Conservation (phyloP, 176 grass and related monocot genomes). For the Aegilops bicornis region DNA sequence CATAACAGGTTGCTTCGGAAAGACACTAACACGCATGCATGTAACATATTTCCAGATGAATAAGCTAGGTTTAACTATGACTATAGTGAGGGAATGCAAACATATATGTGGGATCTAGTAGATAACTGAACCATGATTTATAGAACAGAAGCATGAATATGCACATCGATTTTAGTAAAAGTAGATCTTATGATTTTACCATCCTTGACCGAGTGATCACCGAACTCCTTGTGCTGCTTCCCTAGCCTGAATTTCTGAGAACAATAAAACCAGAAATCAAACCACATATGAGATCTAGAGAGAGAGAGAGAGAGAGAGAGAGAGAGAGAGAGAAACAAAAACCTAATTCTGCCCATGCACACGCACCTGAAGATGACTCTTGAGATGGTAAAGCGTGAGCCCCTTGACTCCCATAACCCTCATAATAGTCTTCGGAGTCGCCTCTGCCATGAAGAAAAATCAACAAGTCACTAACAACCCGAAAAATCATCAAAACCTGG, state of each 20-base stretch:
- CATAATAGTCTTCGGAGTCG: constrained; percentile 98
- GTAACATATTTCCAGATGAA: not conserved
- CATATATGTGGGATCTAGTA: not conserved
- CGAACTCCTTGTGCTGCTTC: constrained; percentile 97
- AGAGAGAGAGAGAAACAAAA: constrained; percentile 17
- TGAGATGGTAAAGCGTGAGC: constrained; percentile 93
- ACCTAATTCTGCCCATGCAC: constrained; percentile 20
- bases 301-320: not conserved
- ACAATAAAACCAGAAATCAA: constrained; percentile 10
- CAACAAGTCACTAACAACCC: not conserved
- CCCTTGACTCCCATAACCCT: constrained; percentile 99
- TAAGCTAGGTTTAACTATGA: not conserved
- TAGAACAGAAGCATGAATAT: not conserved
- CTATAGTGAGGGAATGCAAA: not conserved
- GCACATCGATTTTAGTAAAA: not conserved
- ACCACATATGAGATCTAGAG: constrained; percentile 5
- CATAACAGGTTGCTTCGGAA: not conserved
- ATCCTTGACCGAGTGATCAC: constrained; percentile 75
- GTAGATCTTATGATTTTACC: constrained; percentile 35
- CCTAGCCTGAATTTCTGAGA: constrained; percentile 89
- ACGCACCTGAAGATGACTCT: constrained; percentile 95
- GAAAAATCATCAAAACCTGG: not conserved
- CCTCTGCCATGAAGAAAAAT: constrained; percentile 50
- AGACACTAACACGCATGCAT: not conserved
- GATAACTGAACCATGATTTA: not conserved